A percentile compares a stretch with the other conserved stretches of the same genome.
Evolutionary conservation across 305 asterid genomes (phyloP).

Genomic region (Salvia sclarea): DNA sequence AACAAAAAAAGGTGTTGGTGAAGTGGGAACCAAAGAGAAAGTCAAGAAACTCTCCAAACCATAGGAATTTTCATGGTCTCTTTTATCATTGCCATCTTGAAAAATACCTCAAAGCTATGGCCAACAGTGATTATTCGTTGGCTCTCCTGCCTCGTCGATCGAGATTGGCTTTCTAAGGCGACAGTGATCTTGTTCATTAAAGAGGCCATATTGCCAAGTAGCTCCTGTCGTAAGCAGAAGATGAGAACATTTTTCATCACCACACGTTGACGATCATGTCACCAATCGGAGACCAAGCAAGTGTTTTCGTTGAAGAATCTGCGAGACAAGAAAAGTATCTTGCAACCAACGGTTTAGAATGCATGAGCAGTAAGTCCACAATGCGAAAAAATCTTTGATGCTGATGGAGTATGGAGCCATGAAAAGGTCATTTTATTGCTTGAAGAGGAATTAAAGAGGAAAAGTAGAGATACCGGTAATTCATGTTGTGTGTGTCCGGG

Average conservation of each 20-base stretch:
- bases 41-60: conserved; percentile 30
- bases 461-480: not conserved
- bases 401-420: not conserved
- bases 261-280: not conserved
- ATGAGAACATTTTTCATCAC: conserved; percentile 10
- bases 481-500: not conserved
- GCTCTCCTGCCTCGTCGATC: conserved; percentile 16
- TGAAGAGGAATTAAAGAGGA: not conserved
- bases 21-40: conserved; percentile 31
- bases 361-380: conserved; percentile 10
- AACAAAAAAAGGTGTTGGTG: conserved; percentile 27
- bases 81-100: conserved; percentile 29
- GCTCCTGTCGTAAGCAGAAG: conserved; percentile 11
- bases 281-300: conserved; percentile 2
- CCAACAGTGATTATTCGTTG: conserved; percentile 23
- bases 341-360: conserved; percentile 13
- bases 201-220: conserved; percentile 6
- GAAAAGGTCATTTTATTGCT: not conserved
- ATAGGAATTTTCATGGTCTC: conserved; percentile 12
- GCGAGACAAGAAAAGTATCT: conserved; percentile 1
- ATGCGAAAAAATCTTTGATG: not conserved
- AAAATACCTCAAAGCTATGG: conserved; percentile 1
- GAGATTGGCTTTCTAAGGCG: not conserved
- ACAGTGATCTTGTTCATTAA: not conserved
- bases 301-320: not conserved